These are phyloP conservation scores for Sedum album DNA, from an alignment of 164 flowering plant species.

Conservation along the genomic window DNA sequence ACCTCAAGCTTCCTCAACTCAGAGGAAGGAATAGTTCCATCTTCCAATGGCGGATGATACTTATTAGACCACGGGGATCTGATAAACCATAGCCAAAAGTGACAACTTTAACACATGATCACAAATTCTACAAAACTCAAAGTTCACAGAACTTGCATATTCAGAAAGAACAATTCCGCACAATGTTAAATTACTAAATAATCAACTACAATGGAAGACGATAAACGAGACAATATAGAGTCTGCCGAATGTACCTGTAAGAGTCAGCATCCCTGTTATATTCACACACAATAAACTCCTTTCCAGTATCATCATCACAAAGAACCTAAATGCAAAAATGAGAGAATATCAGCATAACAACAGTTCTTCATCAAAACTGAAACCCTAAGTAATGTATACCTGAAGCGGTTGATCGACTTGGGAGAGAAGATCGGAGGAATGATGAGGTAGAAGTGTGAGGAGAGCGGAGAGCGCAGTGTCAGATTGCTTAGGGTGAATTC, in stretches of 20 bases:
- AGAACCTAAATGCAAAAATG: slow-evolving; percentile 21
- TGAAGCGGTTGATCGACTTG: slow-evolving; percentile 97
- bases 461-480: slow-evolving; percentile 89
- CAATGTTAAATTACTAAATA: no score
- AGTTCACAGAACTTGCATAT: not conserved
- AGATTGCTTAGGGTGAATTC: slow-evolving; percentile 83
- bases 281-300: slow-evolving; percentile 91
- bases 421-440: slow-evolving; percentile 90
- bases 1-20: slow-evolving; percentile 88
- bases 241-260: slow-evolving; percentile 51
- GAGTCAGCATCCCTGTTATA: slow-evolving; percentile 99
- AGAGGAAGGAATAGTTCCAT: slow-evolving; percentile 56
- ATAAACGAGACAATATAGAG: not conserved
- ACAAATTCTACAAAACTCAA: not conserved
- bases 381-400: slow-evolving; percentile 31
- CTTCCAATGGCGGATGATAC: slow-evolving; percentile 83
- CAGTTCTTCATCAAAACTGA: no score
- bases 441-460: slow-evolving; percentile 74
- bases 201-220: no score
- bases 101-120: not conserved
- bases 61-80: slow-evolving; percentile 98
- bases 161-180: no score
- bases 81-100: slow-evolving; percentile 14
- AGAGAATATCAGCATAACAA: not conserved
- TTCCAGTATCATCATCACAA: slow-evolving; percentile 61